Evolutionary conservation across 108 stramenopile species (phyloP), one percentile per base, ranked within the genome.

Genomic region (Skeletonema marinoi): DNA sequence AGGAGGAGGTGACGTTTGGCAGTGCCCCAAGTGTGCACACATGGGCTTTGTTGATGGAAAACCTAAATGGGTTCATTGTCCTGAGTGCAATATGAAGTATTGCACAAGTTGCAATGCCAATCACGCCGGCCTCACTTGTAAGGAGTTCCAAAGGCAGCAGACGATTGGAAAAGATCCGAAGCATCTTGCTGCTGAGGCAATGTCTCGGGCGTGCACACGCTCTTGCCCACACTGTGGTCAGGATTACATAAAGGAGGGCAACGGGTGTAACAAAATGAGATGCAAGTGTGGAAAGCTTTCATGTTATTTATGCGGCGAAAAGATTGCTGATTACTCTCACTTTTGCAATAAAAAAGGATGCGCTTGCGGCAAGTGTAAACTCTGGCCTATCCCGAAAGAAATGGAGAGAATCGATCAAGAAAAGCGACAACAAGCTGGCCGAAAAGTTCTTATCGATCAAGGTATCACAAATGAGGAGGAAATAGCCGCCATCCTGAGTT

Each of bases 61-160:
- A 9, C 48, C 33, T 51, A 65, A 56, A 12, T 75, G 74, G 74
- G 32, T 75, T 32, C 51, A 30, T 36, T 75, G 74, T 29, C 74
- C 74, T 5, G n/a, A 41, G 14, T 75, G 74, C 13, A 32, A 39
- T 31, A 2, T 50, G 17, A 32, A 19, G n/a, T 75, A 75, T 56
- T 75, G 74, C n/a, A 75, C 74, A 5, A 75, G 39, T 33, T 75
- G 74, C 74, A 67, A 75, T 31, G 31, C 21, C 4, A 13, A n/a
- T 42, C 74, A 75, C 36, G 7, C 66, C 29, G 36, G 30, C 3
- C 56, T 35, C n/a, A 75, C 56, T 2, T 75, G 74, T 59, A 56
- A 58, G 10, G 74, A 75, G 29, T 39, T 29, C n/a, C 65, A 66
- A 13, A 19, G 36, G 16, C 54, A 59, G 51, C 66, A 39, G 41